Conservation (phyloP, 345 rosid species). For the Orychophragmus violaceus region DNA sequence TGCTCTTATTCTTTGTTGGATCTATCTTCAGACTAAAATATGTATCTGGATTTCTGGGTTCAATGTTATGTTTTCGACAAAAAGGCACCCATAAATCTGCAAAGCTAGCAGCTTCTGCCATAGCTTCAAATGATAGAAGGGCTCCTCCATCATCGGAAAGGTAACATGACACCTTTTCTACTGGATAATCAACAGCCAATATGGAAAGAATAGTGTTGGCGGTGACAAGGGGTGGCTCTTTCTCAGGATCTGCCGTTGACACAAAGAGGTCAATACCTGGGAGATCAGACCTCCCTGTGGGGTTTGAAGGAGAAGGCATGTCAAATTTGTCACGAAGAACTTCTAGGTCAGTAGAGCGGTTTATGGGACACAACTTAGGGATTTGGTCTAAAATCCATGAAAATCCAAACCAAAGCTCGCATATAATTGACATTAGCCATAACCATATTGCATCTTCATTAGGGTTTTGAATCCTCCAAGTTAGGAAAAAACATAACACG, state of each 20-base stretch:
- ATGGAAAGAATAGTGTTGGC: slow-evolving; percentile 73
- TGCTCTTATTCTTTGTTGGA: not conserved
- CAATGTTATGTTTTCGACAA: not conserved
- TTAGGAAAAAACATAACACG: not conserved
- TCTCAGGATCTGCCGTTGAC: slow-evolving; percentile 79
- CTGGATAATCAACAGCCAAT: slow-evolving; percentile 14
- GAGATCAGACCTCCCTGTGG: slow-evolving; percentile 49
- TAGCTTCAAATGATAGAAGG: not conserved
- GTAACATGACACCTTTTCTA: not conserved
- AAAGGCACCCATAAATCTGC: not conserved
- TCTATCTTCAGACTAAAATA: not conserved
- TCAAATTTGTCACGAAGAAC: not conserved
- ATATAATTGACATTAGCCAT: not conserved
- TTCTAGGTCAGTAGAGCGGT: not conserved
- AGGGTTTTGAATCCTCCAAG: not conserved
- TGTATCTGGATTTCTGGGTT: not conserved
- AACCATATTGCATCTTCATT: not conserved
- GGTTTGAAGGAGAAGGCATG: not conserved
- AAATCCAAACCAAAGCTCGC: not conserved
- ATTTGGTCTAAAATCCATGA: not conserved
- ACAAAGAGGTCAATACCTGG: slow-evolving; percentile 74
- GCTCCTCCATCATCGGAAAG: not conserved
- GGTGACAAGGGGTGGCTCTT: slow-evolving; percentile 77
- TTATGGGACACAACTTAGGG: not conserved
- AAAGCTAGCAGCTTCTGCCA: not conserved